phyloP scores from a whole-genome alignment of 2,329 filamentous ascomycete species.

The Monosporascus cannonballus region DNA sequence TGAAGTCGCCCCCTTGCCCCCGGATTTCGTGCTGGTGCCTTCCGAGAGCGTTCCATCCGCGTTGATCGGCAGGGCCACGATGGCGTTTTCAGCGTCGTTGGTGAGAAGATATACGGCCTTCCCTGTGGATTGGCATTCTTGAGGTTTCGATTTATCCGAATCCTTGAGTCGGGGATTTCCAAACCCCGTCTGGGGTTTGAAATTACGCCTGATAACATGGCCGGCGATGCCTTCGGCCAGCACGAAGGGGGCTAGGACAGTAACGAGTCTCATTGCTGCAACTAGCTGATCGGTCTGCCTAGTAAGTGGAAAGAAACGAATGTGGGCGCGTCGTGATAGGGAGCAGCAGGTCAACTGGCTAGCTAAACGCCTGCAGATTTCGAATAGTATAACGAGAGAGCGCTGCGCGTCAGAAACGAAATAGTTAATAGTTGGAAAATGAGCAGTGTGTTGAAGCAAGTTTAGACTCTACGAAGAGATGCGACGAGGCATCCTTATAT shows the following conservation, averaged over 20 bases:
- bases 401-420: too few species aligned
- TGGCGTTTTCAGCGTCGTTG: conserved; percentile 42
- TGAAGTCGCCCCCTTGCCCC: conserved; percentile 38
- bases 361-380: too few species aligned
- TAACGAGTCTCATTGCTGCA: background rate
- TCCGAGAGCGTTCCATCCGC: conserved; percentile 39
- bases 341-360: too few species aligned
- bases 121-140: conserved; percentile 10
- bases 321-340: too few species aligned
- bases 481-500: too few species aligned
- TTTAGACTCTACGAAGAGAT: too few species aligned
- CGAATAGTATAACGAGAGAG: too few species aligned
- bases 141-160: too few species aligned
- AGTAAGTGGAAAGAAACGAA: background rate
- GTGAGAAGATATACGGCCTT: conserved; percentile 52
- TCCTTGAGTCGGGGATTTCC: too few species aligned
- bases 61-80: conserved; percentile 44
- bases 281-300: background rate
- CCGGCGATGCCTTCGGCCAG: conserved; percentile 8
- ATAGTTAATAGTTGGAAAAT: too few species aligned
- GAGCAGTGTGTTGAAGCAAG: too few species aligned
- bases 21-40: conserved; percentile 37
- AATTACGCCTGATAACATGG: conserved; percentile 6
- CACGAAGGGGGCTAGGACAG: conserved; percentile 4
- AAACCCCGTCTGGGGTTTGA: background rate